Percentiles rank a stretch among this genome's conserved stretches.
phyloP scores from a whole-genome alignment of 495 filamentous ascomycete genomes.

The Neurospora sublineolata region DNA sequence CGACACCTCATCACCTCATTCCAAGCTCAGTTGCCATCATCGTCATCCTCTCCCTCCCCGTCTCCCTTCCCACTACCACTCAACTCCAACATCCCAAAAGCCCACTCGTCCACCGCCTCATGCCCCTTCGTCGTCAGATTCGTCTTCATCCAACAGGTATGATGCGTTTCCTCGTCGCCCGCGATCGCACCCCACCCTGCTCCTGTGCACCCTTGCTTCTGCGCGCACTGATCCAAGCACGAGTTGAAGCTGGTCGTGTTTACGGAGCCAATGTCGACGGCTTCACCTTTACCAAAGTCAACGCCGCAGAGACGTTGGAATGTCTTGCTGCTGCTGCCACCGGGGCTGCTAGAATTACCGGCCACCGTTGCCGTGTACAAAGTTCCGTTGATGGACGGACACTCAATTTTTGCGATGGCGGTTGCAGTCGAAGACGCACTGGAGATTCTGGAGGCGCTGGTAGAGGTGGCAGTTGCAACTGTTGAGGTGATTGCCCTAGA shows the following conservation, averaged over 20 bases:
- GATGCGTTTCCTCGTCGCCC: slow-evolving; percentile 19
- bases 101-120: slow-evolving; percentile 33
- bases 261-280: slow-evolving; percentile 20
- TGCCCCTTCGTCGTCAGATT: slow-evolving; percentile 35
- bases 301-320: slow-evolving; percentile 25
- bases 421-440: slow-evolving; percentile 2
- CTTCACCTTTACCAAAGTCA: slow-evolving; percentile 23
- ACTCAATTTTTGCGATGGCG: slow-evolving; percentile 5
- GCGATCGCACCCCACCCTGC: slow-evolving; percentile 24
- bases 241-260: slow-evolving; percentile 15
- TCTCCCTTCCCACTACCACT: background rate
- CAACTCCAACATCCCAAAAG: slow-evolving; percentile 23
- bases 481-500: background rate
- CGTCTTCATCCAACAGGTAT: slow-evolving; percentile 43
- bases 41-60: background rate
- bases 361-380: slow-evolving; percentile 12
- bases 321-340: slow-evolving; percentile 10
- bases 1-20: background rate
- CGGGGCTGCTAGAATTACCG: background rate
- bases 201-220: slow-evolving; percentile 18
- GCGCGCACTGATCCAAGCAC: slow-evolving; percentile 26
- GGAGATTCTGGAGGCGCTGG: background rate
- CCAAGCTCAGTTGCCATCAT: background rate
- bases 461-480: background rate
- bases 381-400: slow-evolving; percentile 25